These are phyloP conservation scores for Exserohilum turcica DNA, from an alignment of 2,329 filamentous ascomycete genomes.

Conservation along the genomic window DNA sequence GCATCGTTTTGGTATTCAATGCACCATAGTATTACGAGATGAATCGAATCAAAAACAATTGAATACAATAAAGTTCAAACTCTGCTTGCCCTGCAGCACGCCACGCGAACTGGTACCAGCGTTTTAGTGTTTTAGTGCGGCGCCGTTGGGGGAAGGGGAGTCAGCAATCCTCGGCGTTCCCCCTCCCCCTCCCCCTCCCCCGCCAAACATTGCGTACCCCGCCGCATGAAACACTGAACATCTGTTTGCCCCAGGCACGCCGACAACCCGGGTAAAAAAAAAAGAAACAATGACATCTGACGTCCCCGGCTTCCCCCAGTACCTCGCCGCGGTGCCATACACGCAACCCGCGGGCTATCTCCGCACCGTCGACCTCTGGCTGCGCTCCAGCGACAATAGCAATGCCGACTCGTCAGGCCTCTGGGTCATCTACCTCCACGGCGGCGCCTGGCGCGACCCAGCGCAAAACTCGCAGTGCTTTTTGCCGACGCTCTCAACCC, in stretches of 20 bases:
- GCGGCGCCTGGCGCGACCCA: conserved; percentile 58
- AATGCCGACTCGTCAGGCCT: conserved; percentile 13
- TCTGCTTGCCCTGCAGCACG: conserved; percentile 18
- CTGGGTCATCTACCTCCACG: conserved; percentile 55
- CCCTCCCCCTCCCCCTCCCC: too few relatives aligned
- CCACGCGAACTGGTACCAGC: conserved; percentile 2
- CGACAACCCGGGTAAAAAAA: too few relatives aligned
- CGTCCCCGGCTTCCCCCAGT: conserved; percentile 15
- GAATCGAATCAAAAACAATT: conserved; percentile 10
- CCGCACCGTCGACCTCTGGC: conserved; percentile 52
- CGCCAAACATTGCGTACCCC: too few relatives aligned
- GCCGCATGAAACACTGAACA: too few relatives aligned
- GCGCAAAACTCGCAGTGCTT: conserved; percentile 45
- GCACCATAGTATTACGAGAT: conserved; percentile 12
- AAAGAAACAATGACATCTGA: conserved; percentile 21
- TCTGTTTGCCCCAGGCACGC: too few relatives aligned
- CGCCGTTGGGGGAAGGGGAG: too few relatives aligned
- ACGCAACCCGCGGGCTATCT: conserved; percentile 34
- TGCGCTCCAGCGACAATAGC: conserved; percentile 26
- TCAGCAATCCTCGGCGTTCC: too few relatives aligned
- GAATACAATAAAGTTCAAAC: not conserved
- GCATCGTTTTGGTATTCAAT: conserved; percentile 4
- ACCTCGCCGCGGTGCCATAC: conserved; percentile 36
- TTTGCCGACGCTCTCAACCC: conserved; percentile 44
- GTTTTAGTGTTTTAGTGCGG: too few relatives aligned